A percentile compares a stretch with the other conserved stretches of the same genome.
Evolutionary conservation across 2,329 filamentous ascomycete genomes (phyloP).

Genomic region (Xylaria sp.): DNA sequence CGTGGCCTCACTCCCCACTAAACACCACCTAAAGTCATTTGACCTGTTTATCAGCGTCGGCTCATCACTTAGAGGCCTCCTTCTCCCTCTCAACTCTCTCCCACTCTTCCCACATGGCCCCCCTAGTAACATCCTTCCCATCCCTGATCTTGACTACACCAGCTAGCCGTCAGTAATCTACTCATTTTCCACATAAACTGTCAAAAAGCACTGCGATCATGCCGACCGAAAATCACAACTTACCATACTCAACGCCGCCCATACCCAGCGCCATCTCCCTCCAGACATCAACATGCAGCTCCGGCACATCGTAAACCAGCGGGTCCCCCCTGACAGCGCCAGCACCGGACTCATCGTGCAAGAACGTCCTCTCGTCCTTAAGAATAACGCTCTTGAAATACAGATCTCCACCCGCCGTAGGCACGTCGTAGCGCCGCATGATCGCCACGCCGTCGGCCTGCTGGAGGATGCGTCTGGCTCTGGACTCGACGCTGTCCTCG

Average conservation of each 20-base stretch:
- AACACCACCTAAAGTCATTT: neutral
- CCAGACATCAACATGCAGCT: constrained; percentile 36
- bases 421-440: constrained; percentile 29
- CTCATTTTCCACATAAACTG: neutral
- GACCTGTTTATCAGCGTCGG: no score
- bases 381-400: constrained; percentile 34
- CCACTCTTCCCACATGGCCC: constrained; percentile 37
- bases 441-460: constrained; percentile 38
- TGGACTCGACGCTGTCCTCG: constrained; percentile 13
- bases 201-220: neutral
- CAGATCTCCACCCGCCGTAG: constrained; percentile 11
- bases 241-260: constrained; percentile 33
- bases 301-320: constrained; percentile 37
- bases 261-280: constrained; percentile 34
- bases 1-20: neutral
- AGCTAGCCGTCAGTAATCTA: constrained; percentile 2
- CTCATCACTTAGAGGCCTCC: neutral
- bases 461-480: constrained; percentile 28
- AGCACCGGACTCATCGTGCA: constrained; percentile 40
- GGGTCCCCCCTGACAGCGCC: constrained; percentile 32
- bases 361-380: constrained; percentile 34
- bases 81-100: constrained; percentile 29
- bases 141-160: constrained; percentile 36
- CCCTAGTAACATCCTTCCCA: constrained; percentile 30
- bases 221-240: neutral